Evolutionary conservation across 129 eudicot genomes (phyloP).

Genomic region (Chrysanthemum lavandulifolium): DNA sequence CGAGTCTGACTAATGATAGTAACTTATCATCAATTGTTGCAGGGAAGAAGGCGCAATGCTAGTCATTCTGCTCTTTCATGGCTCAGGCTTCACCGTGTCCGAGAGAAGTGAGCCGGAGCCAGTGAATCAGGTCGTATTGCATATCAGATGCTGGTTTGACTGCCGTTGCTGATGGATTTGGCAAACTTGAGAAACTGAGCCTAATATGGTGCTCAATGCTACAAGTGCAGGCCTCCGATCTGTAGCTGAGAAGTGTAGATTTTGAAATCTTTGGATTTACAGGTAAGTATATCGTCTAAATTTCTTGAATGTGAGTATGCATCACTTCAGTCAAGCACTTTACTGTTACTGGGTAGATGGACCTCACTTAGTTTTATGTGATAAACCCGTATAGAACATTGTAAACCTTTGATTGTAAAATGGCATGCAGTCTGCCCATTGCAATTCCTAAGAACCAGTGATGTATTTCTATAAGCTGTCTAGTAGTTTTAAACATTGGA

Average conservation of each 20-base stretch:
- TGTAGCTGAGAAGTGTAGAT: constrained; percentile 77
- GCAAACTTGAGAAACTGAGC: constrained; percentile 78
- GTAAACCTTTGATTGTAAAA: too few species aligned
- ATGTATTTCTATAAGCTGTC: too few species aligned
- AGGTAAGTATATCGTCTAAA: constrained; percentile 39
- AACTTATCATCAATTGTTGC: constrained; percentile 26
- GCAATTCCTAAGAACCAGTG: too few species aligned
- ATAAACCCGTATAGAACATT: too few species aligned
- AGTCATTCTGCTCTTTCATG: constrained; percentile 40
- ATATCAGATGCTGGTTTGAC: constrained; percentile 84
- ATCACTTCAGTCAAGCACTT: too few species aligned
- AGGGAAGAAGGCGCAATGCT: constrained; percentile 74
- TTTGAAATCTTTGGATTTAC: constrained; percentile 76
- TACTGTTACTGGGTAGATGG: too few species aligned
- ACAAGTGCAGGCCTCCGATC: constrained; percentile 74
- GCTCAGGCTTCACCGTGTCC: constrained; percentile 44
- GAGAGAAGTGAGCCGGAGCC: constrained; percentile 47
- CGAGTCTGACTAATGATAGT: constrained; percentile 9
- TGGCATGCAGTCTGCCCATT: too few species aligned
- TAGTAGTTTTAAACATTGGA: too few species aligned
- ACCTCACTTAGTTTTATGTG: too few species aligned
- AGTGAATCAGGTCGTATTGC: constrained; percentile 54
- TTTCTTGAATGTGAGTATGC: constrained; percentile 20
- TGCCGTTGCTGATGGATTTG: constrained; percentile 70
- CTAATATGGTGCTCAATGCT: constrained; percentile 86